These are phyloP conservation scores for Camelina hispida DNA, from an alignment of 345 rosid genomes.

Conservation along the genomic window DNA sequence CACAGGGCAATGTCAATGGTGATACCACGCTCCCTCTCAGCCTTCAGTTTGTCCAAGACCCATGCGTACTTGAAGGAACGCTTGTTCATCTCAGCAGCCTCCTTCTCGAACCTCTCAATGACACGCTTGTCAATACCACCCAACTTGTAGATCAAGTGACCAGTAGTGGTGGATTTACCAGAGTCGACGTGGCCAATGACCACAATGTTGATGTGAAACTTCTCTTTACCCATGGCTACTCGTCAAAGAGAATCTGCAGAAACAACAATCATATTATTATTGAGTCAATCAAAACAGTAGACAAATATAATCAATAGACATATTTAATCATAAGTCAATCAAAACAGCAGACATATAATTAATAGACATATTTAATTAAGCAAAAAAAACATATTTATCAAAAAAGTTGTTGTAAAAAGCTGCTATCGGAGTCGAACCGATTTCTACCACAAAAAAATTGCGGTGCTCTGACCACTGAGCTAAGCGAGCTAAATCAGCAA, in stretches of 20 bases:
- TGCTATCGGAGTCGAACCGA: slow-evolving; percentile 42
- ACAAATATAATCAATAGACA: neutral
- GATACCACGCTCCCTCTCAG: slow-evolving; percentile 87
- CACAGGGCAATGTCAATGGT: slow-evolving; percentile 85
- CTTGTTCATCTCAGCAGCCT: slow-evolving; percentile 94
- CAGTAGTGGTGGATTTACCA: slow-evolving; percentile 82
- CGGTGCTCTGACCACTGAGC: slow-evolving; percentile 34
- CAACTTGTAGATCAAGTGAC: slow-evolving; percentile 91
- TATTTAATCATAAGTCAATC: too few species aligned
- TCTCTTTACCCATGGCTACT: slow-evolving; percentile 72
- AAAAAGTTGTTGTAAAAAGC: neutral
- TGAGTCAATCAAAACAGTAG: neutral
- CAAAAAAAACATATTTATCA: neutral
- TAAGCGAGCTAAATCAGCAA: slow-evolving; percentile 5
- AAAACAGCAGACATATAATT: neutral
- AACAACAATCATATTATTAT: neutral
- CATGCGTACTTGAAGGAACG: slow-evolving; percentile 89
- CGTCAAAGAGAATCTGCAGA: neutral
- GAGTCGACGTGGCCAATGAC: slow-evolving; percentile 84
- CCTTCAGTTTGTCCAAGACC: slow-evolving; percentile 89
- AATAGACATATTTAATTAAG: neutral
- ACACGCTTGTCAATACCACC: slow-evolving; percentile 97
- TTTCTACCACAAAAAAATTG: slow-evolving; percentile 37
- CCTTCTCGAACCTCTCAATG: slow-evolving; percentile 86
- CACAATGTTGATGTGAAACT: slow-evolving; percentile 76